These are phyloP conservation scores for Polytrichum formosum DNA, from an alignment of 225 moss, liverwort and hornwort genomes.

Conservation along the genomic window DNA sequence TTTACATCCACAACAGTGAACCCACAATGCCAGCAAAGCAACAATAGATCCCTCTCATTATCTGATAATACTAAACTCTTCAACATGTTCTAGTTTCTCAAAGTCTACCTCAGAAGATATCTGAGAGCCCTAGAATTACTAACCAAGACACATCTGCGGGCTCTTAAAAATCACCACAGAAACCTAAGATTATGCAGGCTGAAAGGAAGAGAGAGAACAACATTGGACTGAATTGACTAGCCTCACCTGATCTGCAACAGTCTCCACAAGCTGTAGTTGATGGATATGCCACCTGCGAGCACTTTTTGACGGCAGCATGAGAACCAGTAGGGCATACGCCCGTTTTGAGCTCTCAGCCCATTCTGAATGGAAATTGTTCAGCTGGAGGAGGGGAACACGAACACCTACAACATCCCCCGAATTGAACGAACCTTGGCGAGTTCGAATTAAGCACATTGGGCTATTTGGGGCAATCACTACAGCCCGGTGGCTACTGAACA, in stretches of 20 bases:
- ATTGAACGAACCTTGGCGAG: constrained; percentile 35
- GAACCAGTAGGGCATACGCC: constrained; percentile 53
- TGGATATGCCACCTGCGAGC: constrained; percentile 65
- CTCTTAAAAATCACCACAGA: too few species aligned
- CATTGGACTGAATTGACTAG: background rate
- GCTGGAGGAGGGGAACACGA: constrained; percentile 52
- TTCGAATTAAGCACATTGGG: constrained; percentile 41
- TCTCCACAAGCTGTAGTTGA: constrained; percentile 58
- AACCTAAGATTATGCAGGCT: too few species aligned
- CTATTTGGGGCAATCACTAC: constrained; percentile 46
- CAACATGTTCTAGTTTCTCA: too few species aligned
- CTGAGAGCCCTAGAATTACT: too few species aligned
- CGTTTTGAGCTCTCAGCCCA: constrained; percentile 36
- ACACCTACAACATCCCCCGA: constrained; percentile 55
- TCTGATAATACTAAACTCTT: too few species aligned
- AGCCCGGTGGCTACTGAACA: constrained; percentile 50
- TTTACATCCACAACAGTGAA: too few species aligned
- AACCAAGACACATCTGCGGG: too few species aligned
- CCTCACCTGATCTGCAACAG: constrained; percentile 58
- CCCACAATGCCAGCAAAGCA: too few species aligned
- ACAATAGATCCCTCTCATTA: too few species aligned
- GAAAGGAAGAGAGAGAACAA: too few species aligned
- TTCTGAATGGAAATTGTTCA: constrained; percentile 28
- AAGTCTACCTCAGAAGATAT: too few species aligned
- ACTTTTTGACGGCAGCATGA: constrained; percentile 58